Base-by-base conservation (phyloP, 179 eudicot species). In the Silene coronaria region DNA sequence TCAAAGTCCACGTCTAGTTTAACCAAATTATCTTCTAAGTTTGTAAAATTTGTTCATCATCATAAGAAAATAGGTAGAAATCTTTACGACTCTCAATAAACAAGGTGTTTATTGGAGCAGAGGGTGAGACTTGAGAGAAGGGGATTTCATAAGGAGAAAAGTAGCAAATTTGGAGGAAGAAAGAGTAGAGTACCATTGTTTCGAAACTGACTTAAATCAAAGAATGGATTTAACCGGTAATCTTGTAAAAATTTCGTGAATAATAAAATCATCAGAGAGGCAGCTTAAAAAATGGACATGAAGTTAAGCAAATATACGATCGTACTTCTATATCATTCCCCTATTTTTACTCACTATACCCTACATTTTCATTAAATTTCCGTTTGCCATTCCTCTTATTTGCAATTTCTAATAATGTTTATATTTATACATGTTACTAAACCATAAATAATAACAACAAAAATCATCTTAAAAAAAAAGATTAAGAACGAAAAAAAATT, bases 171-270 rank as follows among this genome's bases (percentile, higher is more conserved):
- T 9, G 42, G 70, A n/a, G 46, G 70, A 27, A 4, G 75, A 60
- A 12, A 77, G 21, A 42, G 74, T 32, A 5, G 75, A 70, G n/a
- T 77, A 45, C 79, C 79, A 77, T 19, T 17, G 62, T 61, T 77
- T 77, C 2, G 80, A 77, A 32, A 77, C 75, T 0, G 62, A 77
- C 26, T 70, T 58, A 34, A 76, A 76, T 17, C 61, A 4, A 16
- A 70, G 5, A 32, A 69, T 11, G 22, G 74, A 38, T 69, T 76
- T 76, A 21, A 70, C 11, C 42, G 69, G 74, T 1, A 76, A 6
- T 27, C 61, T 70, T 17, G 19, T 38, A 0, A 76, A 67, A 11
- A 69, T 59, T 26, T 76, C 38, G 5, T 36, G 14, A 6, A 12
- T 36, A 6, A 12, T 36, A 10, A 76, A 28, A 26, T 60, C 74